Percentiles rank a stretch among this genome's conserved stretches.
These are phyloP conservation scores for Lecanicillium sp. DNA, from an alignment of 2,329 filamentous ascomycete genomes.

Conservation along the genomic window DNA sequence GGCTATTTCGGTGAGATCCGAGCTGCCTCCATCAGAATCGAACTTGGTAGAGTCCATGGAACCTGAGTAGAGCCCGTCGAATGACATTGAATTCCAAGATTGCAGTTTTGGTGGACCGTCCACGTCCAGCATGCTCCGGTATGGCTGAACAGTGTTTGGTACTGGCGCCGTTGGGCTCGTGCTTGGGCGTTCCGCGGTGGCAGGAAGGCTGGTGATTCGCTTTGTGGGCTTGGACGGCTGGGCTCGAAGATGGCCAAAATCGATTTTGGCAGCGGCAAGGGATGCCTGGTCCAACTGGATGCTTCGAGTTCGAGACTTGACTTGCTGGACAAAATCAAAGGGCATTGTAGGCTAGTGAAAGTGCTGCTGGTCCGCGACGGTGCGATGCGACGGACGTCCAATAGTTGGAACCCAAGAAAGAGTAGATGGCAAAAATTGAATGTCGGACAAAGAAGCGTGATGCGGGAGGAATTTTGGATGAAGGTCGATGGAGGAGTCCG, in stretches of 20 bases:
- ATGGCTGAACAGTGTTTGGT: slow-evolving; percentile 25
- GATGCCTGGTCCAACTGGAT: slow-evolving; percentile 39
- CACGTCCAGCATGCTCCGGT: slow-evolving; percentile 50
- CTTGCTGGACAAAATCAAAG: slow-evolving; percentile 37
- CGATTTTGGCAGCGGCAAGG: slow-evolving; percentile 15
- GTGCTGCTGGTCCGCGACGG: slow-evolving; percentile 9
- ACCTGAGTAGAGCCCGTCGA: slow-evolving; percentile 40
- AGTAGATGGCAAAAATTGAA: slow-evolving; percentile 39
- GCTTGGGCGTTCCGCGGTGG: slow-evolving; percentile 15
- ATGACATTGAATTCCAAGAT: slow-evolving; percentile 37
- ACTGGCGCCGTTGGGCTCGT: slow-evolving; percentile 13
- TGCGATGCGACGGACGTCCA: slow-evolving; percentile 22
- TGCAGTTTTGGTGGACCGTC: slow-evolving; percentile 42
- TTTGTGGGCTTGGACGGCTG: slow-evolving; percentile 19
- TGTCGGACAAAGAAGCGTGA: slow-evolving; percentile 17
- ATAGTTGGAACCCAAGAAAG: slow-evolving; percentile 38
- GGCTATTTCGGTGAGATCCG: slow-evolving; percentile 3
- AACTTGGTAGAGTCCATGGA: slow-evolving; percentile 4
- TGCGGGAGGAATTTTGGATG: neutral
- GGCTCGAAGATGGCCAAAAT: slow-evolving; percentile 15
- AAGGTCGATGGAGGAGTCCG: neutral
- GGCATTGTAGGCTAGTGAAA: slow-evolving; percentile 32
- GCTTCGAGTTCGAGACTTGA: slow-evolving; percentile 41
- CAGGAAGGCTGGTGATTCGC: slow-evolving; percentile 30
- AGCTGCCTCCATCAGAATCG: slow-evolving; percentile 20